Conservation (phyloP, 768 basidiomycete genomes). For the Dioszegia aurantiaca region DNA sequence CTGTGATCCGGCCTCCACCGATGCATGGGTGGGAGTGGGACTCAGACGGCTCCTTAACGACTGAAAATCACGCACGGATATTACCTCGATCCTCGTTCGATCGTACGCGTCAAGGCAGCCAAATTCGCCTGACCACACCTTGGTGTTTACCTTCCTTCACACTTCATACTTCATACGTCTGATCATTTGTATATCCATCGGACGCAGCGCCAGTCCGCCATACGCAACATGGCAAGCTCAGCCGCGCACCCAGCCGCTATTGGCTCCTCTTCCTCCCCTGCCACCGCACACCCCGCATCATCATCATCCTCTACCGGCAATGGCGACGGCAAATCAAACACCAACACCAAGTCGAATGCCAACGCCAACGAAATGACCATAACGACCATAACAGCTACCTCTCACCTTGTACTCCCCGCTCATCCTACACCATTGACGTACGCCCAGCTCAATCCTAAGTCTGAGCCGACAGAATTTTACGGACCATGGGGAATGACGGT, state of each 20-base stretch:
- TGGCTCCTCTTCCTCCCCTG: not conserved
- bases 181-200: too few relatives aligned
- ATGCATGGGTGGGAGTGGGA: too few relatives aligned
- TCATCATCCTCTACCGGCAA: too few relatives aligned
- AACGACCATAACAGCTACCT: conserved; percentile 46
- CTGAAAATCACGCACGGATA: too few relatives aligned
- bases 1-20: too few relatives aligned
- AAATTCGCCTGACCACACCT: not conserved
- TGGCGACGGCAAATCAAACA: too few relatives aligned
- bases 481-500: conserved; percentile 41
- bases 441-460: conserved; percentile 46
- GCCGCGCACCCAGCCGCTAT: conserved; percentile 1
- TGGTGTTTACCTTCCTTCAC: not conserved
- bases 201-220: too few relatives aligned
- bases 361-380: conserved; percentile 16
- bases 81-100: not conserved
- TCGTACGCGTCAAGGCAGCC: not conserved
- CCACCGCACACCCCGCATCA: conserved; percentile 1
- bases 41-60: too few relatives aligned
- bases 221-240: not conserved
- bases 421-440: conserved; percentile 45
- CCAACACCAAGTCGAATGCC: too few relatives aligned
- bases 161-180: not conserved
- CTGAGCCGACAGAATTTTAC: conserved; percentile 45
- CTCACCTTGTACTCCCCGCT: conserved; percentile 42